Base-by-base conservation (phyloP, 2,329 filamentous ascomycete genomes). In the Hypoxylon sp. region DNA sequence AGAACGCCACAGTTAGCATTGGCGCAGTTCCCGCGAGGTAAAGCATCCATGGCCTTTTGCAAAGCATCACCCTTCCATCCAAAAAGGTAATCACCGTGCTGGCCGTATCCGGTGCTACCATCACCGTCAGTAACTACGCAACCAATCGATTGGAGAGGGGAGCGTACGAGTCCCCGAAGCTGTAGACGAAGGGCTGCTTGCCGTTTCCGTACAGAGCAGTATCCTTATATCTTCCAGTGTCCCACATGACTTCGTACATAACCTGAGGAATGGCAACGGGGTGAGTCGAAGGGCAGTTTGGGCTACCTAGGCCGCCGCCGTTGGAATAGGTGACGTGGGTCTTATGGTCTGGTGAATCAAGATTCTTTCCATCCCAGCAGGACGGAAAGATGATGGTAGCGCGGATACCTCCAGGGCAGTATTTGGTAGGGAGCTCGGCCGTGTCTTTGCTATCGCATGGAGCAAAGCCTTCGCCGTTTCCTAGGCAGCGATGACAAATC, bases 41-140 rank as follows among this genome's bases (percentile, higher is more conserved):
- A 22, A 32, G 65, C 65, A 44, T 78, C 76, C 76, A 78, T 78
- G 40, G 76, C 76, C 58, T 64, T 75, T 66, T 81, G 79, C 40
- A 81, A 71, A n/a, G 77, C 68, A 56, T 80, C 76, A 57, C 72
- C 78, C 69, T 80, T 76, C 78, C 78, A 80, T 42, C 78, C 78
- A 60, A 80, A 80, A 8, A 80, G 61, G 64, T 81, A 81, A 44
- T 81, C 79, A 16, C 77, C 78, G 54, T 80, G 78, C 52, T 73
- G 73, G 3, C 73, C 71, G 44, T 71, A 79, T 4, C 79, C 79
- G 0, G 73, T 78, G 18, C 65, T 67, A 4, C 4, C 24, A 50
- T 48, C 1, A 6, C 32, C n/a, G n/a, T 67, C 6, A 67, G 65
- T 58, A 52, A 33, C 28, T 36, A 42, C 2, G 32, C 20, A 56